Evolutionary conservation across 495 filamentous ascomycete genomes (phyloP).

Genomic region (Trichoderma parareesei): DNA sequence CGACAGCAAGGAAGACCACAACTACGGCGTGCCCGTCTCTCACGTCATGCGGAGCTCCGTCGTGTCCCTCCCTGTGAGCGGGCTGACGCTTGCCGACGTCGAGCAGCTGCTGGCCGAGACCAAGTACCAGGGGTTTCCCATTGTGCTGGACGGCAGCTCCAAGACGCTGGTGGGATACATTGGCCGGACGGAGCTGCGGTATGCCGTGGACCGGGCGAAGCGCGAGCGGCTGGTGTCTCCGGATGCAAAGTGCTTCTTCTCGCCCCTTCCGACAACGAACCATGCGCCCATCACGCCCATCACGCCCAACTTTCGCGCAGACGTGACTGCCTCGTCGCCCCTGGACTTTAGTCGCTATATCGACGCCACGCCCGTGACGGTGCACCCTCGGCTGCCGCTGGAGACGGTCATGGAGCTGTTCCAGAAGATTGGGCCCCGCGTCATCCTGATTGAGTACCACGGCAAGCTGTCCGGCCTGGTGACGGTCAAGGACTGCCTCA

Average conservation of each 20-base stretch:
- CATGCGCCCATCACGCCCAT: conserved; percentile 39
- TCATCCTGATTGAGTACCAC: conserved; percentile 86
- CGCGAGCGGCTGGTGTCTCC: conserved; percentile 65
- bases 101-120: conserved; percentile 69
- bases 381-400: conserved; percentile 83
- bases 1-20: conserved; percentile 97
- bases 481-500: conserved; percentile 94
- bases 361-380: conserved; percentile 82
- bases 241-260: conserved; percentile 64
- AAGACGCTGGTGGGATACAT: conserved; percentile 85
- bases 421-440: conserved; percentile 93
- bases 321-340: conserved; percentile 39
- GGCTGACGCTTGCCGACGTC: conserved; percentile 63
- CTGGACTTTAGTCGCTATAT: conserved; percentile 85
- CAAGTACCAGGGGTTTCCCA: conserved; percentile 90
- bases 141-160: conserved; percentile 66
- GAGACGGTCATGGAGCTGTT: conserved; percentile 99
- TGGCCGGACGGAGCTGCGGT: conserved; percentile 85
- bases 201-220: conserved; percentile 82
- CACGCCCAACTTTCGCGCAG: conserved; percentile 48
- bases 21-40: conserved; percentile 91
- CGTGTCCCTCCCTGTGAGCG: conserved; percentile 62
- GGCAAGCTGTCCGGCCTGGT: conserved; percentile 77
- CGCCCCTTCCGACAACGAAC: conserved; percentile 35
- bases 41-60: conserved; percentile 83